phyloP scores from a whole-genome alignment of 495 filamentous ascomycete genomes.

The Xylona heveae region DNA sequence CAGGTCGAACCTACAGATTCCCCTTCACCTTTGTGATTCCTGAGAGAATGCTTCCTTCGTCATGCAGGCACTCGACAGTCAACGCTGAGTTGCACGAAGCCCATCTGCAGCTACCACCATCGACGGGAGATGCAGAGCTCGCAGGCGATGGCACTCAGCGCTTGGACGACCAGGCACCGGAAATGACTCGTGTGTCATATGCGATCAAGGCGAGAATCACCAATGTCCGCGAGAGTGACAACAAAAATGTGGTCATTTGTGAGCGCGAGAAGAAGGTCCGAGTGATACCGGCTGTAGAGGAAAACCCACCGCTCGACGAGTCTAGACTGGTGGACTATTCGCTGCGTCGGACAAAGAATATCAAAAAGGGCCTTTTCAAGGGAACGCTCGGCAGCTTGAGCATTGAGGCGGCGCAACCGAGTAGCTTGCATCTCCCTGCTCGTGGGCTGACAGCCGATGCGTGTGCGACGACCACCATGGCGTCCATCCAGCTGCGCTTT shows the following conservation, averaged over 20 bases:
- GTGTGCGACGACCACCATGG: slow-evolving; percentile 23
- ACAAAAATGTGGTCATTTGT: slow-evolving; percentile 22
- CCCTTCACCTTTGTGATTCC: slow-evolving; percentile 85
- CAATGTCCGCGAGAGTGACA: slow-evolving; percentile 22
- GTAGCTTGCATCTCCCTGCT: slow-evolving; percentile 34
- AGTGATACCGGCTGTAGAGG: slow-evolving; percentile 51
- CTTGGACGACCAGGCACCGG: slow-evolving; percentile 64
- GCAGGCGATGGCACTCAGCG: slow-evolving; percentile 25
- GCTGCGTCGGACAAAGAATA: slow-evolving; percentile 49
- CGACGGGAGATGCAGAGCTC: slow-evolving; percentile 39
- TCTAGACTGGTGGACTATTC: slow-evolving; percentile 23
- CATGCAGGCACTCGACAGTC: slow-evolving; percentile 25
- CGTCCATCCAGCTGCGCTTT: slow-evolving; percentile 51
- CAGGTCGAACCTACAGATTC: slow-evolving; percentile 43
- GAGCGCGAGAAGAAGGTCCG: slow-evolving; percentile 40
- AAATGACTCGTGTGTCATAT: slow-evolving; percentile 64
- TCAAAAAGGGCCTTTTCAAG: slow-evolving; percentile 61
- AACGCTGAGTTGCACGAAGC: slow-evolving; percentile 40
- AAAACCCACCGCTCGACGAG: slow-evolving; percentile 54
- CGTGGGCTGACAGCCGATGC: slow-evolving; percentile 17
- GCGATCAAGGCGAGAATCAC: slow-evolving; percentile 33
- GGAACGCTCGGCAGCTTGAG: slow-evolving; percentile 53
- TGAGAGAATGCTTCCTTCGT: slow-evolving; percentile 35
- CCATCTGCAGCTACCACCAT: slow-evolving; percentile 66
- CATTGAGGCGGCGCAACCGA: slow-evolving; percentile 53